phyloP scores from a whole-genome alignment of 305 asterid species.

The Striga hermonthica region DNA sequence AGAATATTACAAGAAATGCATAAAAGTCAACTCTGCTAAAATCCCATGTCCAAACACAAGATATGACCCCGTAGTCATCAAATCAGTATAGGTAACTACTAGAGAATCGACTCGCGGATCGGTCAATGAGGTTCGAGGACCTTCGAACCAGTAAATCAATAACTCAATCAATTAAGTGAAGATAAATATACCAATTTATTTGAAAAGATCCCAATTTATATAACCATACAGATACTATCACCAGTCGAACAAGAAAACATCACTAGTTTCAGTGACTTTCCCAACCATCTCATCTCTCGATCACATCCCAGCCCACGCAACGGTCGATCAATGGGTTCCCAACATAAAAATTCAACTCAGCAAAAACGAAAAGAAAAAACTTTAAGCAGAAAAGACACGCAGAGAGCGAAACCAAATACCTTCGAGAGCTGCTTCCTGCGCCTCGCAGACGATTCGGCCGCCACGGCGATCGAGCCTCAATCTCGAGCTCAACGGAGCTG shows the following conservation, averaged over 20 bases:
- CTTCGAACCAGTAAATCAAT: neutral
- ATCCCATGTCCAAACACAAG: neutral
- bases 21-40: neutral
- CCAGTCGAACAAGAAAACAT: neutral
- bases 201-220: neutral
- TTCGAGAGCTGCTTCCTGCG: slow-evolving; percentile 54
- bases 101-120: no score
- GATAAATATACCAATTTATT: neutral
- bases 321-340: neutral
- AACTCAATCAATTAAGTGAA: neutral
- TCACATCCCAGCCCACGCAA: slow-evolving; percentile 23
- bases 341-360: slow-evolving; percentile 1
- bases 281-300: neutral
- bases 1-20: slow-evolving; percentile 1
- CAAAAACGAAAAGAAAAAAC: neutral
- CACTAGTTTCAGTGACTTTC: no score
- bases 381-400: neutral
- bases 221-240: neutral
- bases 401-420: slow-evolving; percentile 35
- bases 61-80: neutral
- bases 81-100: no score
- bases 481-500: slow-evolving; percentile 27
- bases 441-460: slow-evolving; percentile 60
- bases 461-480: slow-evolving; percentile 42
- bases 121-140: neutral